phyloP scores from a whole-genome alignment of 2,329 filamentous ascomycete genomes.

The Hymenoscyphus infarciens region DNA sequence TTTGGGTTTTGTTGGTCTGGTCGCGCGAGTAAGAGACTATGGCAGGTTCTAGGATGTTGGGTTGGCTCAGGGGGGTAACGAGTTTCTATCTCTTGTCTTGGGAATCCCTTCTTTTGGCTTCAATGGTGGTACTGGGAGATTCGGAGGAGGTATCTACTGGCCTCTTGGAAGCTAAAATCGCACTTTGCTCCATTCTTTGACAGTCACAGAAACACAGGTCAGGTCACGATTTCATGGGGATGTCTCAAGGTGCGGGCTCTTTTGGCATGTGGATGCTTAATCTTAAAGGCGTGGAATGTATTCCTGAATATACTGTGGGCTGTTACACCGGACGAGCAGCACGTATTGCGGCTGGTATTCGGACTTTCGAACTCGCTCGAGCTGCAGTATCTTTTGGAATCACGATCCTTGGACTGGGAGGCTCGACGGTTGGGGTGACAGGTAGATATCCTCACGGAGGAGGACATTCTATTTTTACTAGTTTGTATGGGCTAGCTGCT shows the following conservation, averaged over 20 bases:
- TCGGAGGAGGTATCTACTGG: too few relatives aligned
- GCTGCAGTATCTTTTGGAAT: constrained; percentile 36
- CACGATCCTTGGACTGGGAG: constrained; percentile 12
- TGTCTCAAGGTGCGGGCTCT: constrained; percentile 39
- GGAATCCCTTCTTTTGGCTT: too few relatives aligned
- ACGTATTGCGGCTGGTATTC: constrained; percentile 19
- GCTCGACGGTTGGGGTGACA: constrained; percentile 18
- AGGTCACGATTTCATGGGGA: constrained; percentile 45
- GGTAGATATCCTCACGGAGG: constrained; percentile 21
- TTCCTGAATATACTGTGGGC: neutral
- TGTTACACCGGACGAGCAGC: constrained; percentile 27
- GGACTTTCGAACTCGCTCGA: constrained; percentile 13
- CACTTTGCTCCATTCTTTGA: too few relatives aligned
- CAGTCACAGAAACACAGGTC: constrained; percentile 41
- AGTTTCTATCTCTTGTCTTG: too few relatives aligned
- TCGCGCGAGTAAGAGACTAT: neutral
- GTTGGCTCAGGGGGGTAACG: neutral
- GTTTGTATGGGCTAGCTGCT: constrained; percentile 18
- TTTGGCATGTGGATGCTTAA: constrained; percentile 19
- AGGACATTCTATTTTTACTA: constrained; percentile 16
- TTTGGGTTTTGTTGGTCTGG: neutral
- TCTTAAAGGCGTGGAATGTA: constrained; percentile 14
- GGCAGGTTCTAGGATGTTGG: neutral
- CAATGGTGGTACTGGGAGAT: too few relatives aligned
- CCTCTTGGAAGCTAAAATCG: too few relatives aligned